phyloP scores from a whole-genome alignment of 2,329 filamentous ascomycete genomes.

The Cytospora piceicola region DNA sequence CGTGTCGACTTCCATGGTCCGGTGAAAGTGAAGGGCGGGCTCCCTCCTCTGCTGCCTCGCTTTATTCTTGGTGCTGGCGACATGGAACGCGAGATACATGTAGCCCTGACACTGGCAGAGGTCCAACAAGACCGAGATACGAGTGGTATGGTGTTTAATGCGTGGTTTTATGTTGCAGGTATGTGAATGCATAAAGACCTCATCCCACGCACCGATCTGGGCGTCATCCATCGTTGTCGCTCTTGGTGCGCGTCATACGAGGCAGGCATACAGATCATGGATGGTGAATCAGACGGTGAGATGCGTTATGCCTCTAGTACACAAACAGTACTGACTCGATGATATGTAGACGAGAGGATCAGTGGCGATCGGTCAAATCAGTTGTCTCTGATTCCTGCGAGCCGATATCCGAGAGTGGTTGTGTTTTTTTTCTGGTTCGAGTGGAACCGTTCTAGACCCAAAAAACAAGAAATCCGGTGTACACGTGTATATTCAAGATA shows the following conservation, averaged over 20 bases:
- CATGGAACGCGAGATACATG: background rate
- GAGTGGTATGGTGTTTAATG: background rate
- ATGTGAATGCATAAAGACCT: background rate
- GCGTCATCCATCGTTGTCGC: background rate
- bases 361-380: too few relatives aligned
- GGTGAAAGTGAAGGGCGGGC: background rate
- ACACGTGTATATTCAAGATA: conserved; percentile 11
- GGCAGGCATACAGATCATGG: background rate
- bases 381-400: too few relatives aligned
- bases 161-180: background rate
- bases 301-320: too few relatives aligned
- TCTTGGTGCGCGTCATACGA: background rate
- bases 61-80: background rate
- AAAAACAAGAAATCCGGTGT: conserved; percentile 18
- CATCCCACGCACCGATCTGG: background rate
- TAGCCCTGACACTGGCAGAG: too few relatives aligned
- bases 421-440: background rate
- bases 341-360: too few relatives aligned
- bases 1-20: background rate
- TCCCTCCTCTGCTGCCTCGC: background rate
- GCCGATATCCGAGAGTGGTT: background rate
- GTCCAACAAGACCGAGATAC: background rate
- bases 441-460: conserved; percentile 18
- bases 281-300: background rate
- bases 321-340: too few relatives aligned